Base-by-base conservation (phyloP, 768 basidiomycete genomes). In the Calocybe cyanea region DNA sequence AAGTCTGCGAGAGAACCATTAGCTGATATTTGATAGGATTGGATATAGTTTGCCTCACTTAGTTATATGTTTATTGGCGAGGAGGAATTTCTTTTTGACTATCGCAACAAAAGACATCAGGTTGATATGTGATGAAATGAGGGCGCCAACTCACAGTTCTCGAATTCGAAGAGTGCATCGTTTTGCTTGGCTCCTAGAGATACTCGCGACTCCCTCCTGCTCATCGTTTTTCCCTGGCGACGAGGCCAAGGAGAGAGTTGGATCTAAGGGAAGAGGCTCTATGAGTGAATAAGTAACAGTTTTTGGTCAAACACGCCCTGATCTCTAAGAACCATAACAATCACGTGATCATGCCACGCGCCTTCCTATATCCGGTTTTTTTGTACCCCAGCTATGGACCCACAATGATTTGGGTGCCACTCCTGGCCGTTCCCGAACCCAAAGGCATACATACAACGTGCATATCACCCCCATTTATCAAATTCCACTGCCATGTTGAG, bases 21-120 rank as follows among this genome's bases (percentile, higher is more conserved):
- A 53, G 37, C 23, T 9, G 17, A 11, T 41, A 34, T 9, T 40
- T 25, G 31, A 46, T 14, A 19, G 24, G 36, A 30, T 15, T 34
- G 30, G 33, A 13, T 19, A 17, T 43, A 31, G n/a, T 28, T 31
- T n/a, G 21, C 63, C 77, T 31, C 55, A 90, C 88, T 91, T 92
- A 19, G 89, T 90, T 61, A 92, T 92, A 67, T 91, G 89, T 66
- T 90, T 91, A 69, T 92, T 92, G 47, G 88, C 87, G 49, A 90
- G 82, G 17, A 92, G 73, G 58, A 90, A 91, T 70, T 89, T 91
- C 81, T 88, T 89, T 82, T 91, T 91, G 73, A 91, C 89, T 92
- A 61, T 64, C 6, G 25, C 64, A 73, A 63, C 58, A 57, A 31
- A 61, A 48, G 59, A 55, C 47, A 50, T 58, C 52, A 62, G 61